Conservation (phyloP, 2,329 filamentous ascomycete genomes). For the Tolypocladium capitatum region DNA sequence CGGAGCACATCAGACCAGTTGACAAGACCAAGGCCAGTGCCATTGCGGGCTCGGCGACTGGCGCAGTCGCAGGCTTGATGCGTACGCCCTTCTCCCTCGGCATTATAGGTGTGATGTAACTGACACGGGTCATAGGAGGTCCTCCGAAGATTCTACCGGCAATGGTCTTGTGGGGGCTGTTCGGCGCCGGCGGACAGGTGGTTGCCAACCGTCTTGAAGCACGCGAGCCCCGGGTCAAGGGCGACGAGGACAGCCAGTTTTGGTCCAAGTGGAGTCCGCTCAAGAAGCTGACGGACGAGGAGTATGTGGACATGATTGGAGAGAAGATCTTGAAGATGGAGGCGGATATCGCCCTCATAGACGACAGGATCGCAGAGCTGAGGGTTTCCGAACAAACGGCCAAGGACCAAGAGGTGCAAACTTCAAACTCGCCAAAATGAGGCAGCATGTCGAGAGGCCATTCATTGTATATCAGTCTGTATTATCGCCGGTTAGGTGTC, state of each 20-base stretch:
- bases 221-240: conserved; percentile 14
- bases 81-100: conserved; percentile 25
- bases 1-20: conserved; percentile 36
- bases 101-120: neutral
- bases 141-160: conserved; percentile 39
- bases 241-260: conserved; percentile 28
- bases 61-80: conserved; percentile 41
- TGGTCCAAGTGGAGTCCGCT: conserved; percentile 61
- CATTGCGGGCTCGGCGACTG: conserved; percentile 58
- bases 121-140: conserved; percentile 26
- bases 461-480: neutral
- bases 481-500: neutral
- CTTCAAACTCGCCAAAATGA: neutral
- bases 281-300: conserved; percentile 54
- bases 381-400: conserved; percentile 2
- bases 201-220: conserved; percentile 18
- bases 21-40: conserved; percentile 57
- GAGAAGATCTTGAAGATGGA: conserved; percentile 61
- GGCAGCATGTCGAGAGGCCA: neutral
- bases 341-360: conserved; percentile 63
- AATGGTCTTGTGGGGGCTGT: conserved; percentile 31
- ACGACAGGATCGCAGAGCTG: conserved; percentile 52
- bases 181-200: conserved; percentile 27
- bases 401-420: neutral
- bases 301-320: conserved; percentile 57